A percentile compares a stretch with the other conserved stretches of the same genome.
Evolutionary conservation across 352 stramenopile genomes (phyloP).

Genomic region (Globisporangium spiculum): DNA sequence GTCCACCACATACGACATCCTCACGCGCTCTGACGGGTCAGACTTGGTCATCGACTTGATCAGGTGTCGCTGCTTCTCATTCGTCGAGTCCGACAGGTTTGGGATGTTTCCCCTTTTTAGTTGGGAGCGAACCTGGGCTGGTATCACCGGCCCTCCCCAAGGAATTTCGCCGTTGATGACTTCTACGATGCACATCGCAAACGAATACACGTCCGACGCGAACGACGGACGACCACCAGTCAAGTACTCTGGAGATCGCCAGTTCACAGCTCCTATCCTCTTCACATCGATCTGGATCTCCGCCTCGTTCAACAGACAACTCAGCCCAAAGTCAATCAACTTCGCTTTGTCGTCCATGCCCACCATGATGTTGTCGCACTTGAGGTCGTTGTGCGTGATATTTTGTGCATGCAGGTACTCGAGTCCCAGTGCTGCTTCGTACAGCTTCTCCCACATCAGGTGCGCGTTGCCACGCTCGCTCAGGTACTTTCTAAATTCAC

Average conservation of each 20-base stretch:
- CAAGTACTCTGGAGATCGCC: conserved; percentile 1
- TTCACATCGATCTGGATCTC: conserved; percentile 2
- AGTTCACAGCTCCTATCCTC: background rate
- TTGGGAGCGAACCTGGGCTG: too few relatives aligned
- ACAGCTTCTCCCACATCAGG: conserved; percentile 21
- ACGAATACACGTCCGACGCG: conserved; percentile 2
- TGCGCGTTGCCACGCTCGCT: background rate
- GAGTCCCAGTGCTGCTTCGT: conserved; percentile 20
- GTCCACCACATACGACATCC: background rate
- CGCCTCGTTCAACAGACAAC: background rate
- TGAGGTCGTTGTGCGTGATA: conserved; percentile 25
- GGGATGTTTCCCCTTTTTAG: background rate
- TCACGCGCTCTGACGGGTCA: background rate
- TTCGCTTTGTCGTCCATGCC: conserved; percentile 11
- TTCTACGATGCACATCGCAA: background rate
- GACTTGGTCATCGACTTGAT: conserved; percentile 1
- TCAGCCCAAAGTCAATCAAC: conserved; percentile 24
- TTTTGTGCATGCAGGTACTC: conserved; percentile 19
- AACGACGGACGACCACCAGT: background rate
- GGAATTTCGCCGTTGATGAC: background rate
- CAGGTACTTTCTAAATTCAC: too few relatives aligned
- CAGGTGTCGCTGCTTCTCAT: background rate
- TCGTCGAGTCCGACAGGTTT: background rate
- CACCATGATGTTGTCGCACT: conserved; percentile 25
- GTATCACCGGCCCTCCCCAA: too few relatives aligned